A percentile compares a stretch with the other conserved stretches of the same genome.
Conservation (phyloP, 1,139 yeast genomes). For the Yamadazyma spencermartinsiae region DNA sequence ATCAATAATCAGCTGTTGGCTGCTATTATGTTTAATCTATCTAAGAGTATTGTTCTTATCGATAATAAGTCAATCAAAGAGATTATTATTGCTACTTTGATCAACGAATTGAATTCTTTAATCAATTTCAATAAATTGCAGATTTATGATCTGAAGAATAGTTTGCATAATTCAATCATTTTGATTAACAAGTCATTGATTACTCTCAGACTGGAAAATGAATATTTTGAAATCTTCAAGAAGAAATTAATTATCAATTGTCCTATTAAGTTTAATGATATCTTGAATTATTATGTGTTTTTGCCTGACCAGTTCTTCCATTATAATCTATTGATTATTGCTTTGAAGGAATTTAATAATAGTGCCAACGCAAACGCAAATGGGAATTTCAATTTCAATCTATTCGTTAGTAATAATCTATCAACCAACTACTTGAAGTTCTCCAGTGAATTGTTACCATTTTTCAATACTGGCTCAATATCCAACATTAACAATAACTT, state of each 20-base stretch:
- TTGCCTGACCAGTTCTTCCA: constrained; percentile 35
- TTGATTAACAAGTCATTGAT: constrained; percentile 42
- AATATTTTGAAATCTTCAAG: constrained; percentile 39
- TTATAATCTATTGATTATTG: constrained; percentile 41
- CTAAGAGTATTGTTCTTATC: constrained; percentile 24
- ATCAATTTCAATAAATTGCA: constrained; percentile 29
- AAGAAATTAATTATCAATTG: constrained; percentile 44
- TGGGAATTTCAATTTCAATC: constrained; percentile 13
- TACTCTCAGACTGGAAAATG: constrained; percentile 19
- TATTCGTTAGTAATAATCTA: constrained; percentile 12
- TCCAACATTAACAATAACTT: constrained; percentile 42
- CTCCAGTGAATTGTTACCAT: constrained; percentile 15
- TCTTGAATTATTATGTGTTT: constrained; percentile 42
- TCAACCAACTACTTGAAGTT: constrained; percentile 15
- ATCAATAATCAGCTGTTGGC: constrained; percentile 15
- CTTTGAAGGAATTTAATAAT: constrained; percentile 40
- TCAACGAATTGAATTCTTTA: constrained; percentile 44
- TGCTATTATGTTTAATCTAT: constrained; percentile 26
- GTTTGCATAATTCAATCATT: constrained; percentile 49
- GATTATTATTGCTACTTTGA: constrained; percentile 37
- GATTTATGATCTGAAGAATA: constrained; percentile 39
- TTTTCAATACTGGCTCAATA: constrained; percentile 23
- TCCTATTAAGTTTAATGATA: constrained; percentile 46
- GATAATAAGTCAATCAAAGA: constrained; percentile 31
- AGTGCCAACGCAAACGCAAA: constrained; percentile 15